Conservation (phyloP, 1,284 basidiomycete species). For the Bondarzewia mesenterica region DNA sequence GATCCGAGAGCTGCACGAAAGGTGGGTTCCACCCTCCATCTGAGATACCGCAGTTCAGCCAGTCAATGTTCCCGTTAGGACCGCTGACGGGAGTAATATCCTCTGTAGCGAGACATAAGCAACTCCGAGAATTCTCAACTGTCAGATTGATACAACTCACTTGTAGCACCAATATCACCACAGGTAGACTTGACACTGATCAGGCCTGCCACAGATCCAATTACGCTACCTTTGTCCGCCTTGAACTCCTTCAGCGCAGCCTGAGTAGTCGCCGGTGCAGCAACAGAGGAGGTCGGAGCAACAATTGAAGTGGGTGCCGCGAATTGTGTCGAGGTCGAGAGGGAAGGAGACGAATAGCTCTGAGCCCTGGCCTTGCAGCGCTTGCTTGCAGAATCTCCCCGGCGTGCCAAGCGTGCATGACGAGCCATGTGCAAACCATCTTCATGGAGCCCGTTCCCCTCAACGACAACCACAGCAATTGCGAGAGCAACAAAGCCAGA, state of each 20-base stretch:
- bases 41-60: slow-evolving; percentile 74
- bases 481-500: slow-evolving; percentile 31
- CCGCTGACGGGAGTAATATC: slow-evolving; percentile 40
- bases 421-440: not conserved
- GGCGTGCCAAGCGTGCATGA: not conserved
- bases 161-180: slow-evolving; percentile 19
- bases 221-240: not conserved
- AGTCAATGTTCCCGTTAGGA: slow-evolving; percentile 71
- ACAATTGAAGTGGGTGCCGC: not conserved
- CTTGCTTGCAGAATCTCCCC: not conserved
- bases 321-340: not conserved
- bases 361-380: slow-evolving; percentile 2
- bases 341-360: not conserved
- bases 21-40: slow-evolving; percentile 58
- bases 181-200: slow-evolving; percentile 19
- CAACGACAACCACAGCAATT: slow-evolving; percentile 26
- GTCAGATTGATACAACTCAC: slow-evolving; percentile 12
- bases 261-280: not conserved
- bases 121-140: not conserved
- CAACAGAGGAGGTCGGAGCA: not conserved
- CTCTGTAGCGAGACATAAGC: slow-evolving; percentile 26
- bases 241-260: too few species aligned
- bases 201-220: slow-evolving; percentile 8
- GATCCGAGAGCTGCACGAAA: slow-evolving; percentile 41
- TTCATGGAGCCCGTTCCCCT: slow-evolving; percentile 27